A percentile compares a stretch with the other conserved stretches of the same genome.
These are phyloP conservation scores for Lichtheimia ramosa DNA, from an alignment of 371 early-diverging fungal species.

Conservation along the genomic window DNA sequence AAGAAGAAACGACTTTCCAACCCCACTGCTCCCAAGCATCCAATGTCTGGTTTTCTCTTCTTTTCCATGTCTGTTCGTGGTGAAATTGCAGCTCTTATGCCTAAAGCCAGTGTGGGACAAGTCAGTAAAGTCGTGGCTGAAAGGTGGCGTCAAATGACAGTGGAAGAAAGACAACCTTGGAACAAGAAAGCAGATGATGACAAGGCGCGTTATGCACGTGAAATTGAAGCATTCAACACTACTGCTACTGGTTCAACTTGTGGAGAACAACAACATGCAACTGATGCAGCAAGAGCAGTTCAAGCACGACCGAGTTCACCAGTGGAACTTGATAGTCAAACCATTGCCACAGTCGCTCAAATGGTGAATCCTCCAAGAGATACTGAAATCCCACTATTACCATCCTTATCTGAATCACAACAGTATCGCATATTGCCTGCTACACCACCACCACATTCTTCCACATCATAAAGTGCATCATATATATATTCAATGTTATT, in stretches of 20 bases:
- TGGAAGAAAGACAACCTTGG: conserved; percentile 59
- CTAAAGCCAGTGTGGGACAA: conserved; percentile 60
- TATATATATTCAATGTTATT: too few relatives aligned
- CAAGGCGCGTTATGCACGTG: conserved; percentile 73
- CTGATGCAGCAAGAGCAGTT: background rate
- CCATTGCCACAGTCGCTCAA: conserved; percentile 28
- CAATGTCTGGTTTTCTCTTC: conserved; percentile 76
- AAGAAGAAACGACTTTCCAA: conserved; percentile 66
- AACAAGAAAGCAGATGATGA: conserved; percentile 62
- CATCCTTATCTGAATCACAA: background rate
- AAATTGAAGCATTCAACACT: conserved; percentile 47
- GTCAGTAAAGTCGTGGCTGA: conserved; percentile 66
- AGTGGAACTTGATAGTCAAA: conserved; percentile 21
- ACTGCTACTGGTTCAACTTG: background rate
- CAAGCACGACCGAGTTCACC: conserved; percentile 3
- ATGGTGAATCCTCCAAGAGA: conserved; percentile 22
- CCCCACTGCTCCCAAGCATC: conserved; percentile 75
- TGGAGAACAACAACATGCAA: too few relatives aligned
- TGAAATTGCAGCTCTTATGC: conserved; percentile 51
- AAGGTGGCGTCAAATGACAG: conserved; percentile 62
- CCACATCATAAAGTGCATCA: background rate
- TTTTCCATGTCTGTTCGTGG: conserved; percentile 65
- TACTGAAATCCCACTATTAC: background rate
- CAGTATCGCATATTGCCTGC: conserved; percentile 12
- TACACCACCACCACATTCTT: conserved; percentile 6